Conservation (phyloP, 2,329 filamentous ascomycete genomes). For the Aureobasidium pullulans region DNA sequence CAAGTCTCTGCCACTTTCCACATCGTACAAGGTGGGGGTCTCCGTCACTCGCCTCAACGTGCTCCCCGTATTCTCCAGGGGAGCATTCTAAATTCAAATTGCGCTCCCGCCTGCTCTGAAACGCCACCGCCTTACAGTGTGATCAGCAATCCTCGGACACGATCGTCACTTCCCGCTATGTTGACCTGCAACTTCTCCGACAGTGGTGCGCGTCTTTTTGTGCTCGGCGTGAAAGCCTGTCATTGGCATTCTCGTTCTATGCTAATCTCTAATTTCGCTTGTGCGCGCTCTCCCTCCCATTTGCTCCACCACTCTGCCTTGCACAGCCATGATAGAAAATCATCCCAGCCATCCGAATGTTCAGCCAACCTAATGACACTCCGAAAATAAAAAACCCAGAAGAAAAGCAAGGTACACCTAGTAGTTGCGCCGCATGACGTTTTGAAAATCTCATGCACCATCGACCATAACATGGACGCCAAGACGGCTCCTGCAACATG, state of each 20-base stretch:
- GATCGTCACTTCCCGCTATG: conserved; percentile 9
- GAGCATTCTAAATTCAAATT: background rate
- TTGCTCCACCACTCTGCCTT: background rate
- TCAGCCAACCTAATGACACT: background rate
- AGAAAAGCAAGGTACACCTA: conserved; percentile 6
- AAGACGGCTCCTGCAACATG: conserved; percentile 6
- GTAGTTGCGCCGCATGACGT: conserved; percentile 10
- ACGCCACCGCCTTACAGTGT: conserved; percentile 8
- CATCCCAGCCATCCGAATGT: background rate
- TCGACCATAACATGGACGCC: conserved; percentile 3
- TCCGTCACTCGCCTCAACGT: background rate
- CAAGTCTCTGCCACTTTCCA: background rate
- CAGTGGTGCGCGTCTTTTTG: conserved; percentile 6
- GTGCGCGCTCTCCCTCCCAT: background rate
- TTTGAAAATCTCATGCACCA: background rate
- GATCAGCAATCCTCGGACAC: conserved; percentile 7
- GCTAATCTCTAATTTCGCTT: conserved; percentile 11
- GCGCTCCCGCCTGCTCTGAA: background rate
- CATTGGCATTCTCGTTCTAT: conserved; percentile 9
- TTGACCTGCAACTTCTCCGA: conserved; percentile 6
- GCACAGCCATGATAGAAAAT: conserved; percentile 3
- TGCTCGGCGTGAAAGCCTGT: background rate
- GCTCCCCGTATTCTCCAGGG: background rate
- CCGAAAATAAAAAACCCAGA: background rate
- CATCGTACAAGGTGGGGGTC: background rate